Base-by-base conservation (phyloP, 306 rosid genomes). In the Cajanus cajan region DNA sequence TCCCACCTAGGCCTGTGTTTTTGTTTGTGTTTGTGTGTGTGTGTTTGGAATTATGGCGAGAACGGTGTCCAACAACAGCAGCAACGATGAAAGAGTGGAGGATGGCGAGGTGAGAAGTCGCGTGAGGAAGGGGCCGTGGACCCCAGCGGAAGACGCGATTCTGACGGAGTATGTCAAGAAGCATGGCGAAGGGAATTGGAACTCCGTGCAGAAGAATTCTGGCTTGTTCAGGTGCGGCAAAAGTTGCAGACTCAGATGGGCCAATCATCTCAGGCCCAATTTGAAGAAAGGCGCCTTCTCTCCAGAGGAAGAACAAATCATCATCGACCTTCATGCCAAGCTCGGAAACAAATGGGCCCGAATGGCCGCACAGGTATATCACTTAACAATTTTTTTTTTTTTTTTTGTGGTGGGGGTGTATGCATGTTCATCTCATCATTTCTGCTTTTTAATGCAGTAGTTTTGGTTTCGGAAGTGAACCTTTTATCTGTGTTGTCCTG, bases 291-390 rank as follows among this genome's bases (percentile, higher is more conserved):
- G 95, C 24, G 50, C 93, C 0, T 90, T 94, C 61, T 81, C 97
- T 44, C 62, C 57, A 0, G 91, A 89, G 0, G 98, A 94, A 72
- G 93, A 94, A 45, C 44, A 80, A 4, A 16, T 82, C 74, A 88
- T 94, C 82, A 62, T 92, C 58, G 86, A 90, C 6, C 96, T 90
- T 81, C 98, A 94, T 80, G 85, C 97, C 41, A 90, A 85, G 80
- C 64, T 89, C 41, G 98, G 96, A 69, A 94, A 92, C 85, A 92
- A 89, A 86, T 94, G 98, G 98, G 90, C 98, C 67, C 85, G 90
- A 71, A 94, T 92, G 93, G 98, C 98, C 9, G 70, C 97, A 10
- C 90, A 86, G 91, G 98, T 90, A 73, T 57, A 8, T 14, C n/a
- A n/a, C n/a, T n/a, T n/a, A n/a, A n/a, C n/a, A n/a, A 2, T 4